These are phyloP conservation scores for Ustilago hordei DNA, from an alignment of 1,284 basidiomycete genomes.

Conservation along the genomic window DNA sequence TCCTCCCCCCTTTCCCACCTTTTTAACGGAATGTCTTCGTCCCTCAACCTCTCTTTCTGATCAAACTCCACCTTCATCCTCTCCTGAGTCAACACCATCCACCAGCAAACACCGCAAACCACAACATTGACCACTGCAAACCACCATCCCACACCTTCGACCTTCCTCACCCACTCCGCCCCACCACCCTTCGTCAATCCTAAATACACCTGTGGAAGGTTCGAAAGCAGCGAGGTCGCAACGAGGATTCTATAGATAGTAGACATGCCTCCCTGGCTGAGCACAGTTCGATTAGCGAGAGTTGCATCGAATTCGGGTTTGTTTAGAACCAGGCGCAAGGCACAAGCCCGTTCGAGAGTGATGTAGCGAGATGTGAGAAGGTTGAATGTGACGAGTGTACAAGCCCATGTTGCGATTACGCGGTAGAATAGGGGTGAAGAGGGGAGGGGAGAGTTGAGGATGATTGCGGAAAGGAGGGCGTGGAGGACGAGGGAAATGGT, in stretches of 20 bases:
- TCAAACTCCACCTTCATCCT: conserved; percentile 17
- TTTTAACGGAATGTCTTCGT: conserved; percentile 9
- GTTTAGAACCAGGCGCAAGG: conserved; percentile 4
- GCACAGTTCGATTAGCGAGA: conserved; percentile 7
- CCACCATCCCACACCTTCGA: conserved; percentile 13
- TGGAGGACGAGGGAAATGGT: not conserved
- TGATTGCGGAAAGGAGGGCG: not conserved
- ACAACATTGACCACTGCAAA: conserved; percentile 22
- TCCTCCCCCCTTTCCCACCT: not conserved
- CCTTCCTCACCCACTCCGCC: not conserved
- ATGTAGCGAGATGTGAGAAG: conserved; percentile 8
- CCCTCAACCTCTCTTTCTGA: not conserved
- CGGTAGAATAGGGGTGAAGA: not conserved
- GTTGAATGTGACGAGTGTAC: conserved; percentile 7
- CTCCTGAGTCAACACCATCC: conserved; percentile 28
- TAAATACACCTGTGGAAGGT: conserved; percentile 11
- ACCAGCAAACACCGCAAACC: conserved; percentile 14
- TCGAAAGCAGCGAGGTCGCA: conserved; percentile 7
- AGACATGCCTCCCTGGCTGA: conserved; percentile 12
- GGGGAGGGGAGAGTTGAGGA: not conserved
- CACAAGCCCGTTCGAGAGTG: conserved; percentile 15
- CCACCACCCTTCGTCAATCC: not conserved
- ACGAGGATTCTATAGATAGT: conserved; percentile 19
- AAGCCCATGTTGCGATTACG: not conserved
- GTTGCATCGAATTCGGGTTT: not conserved